Base-by-base conservation (phyloP, 495 filamentous ascomycete species). In the Pyrenula aspistea region DNA sequence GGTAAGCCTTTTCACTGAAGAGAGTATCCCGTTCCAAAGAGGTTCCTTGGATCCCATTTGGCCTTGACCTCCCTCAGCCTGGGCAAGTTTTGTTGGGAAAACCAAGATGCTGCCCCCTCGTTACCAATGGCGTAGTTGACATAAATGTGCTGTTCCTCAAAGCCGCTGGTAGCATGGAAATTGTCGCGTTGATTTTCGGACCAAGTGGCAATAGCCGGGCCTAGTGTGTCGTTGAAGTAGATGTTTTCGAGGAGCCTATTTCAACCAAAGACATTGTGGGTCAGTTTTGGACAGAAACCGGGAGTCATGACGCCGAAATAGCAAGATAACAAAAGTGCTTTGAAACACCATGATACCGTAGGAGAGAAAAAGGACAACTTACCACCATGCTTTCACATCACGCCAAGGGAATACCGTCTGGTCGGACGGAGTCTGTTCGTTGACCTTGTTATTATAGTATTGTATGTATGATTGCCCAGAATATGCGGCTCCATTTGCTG, bases 121-220 rank as follows among this genome's bases (percentile, higher is more conserved):
- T 76, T 68, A n/a, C 73, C 70, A 48, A 62, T 59, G 15, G 64
- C 66, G 55, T 72, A 76, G 48, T 65, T 71, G 31, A 73, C 60
- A 52, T 71, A 73, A 10, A 61, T n/a, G n/a, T n/a, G n/a, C n/a
- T n/a, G n/a, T n/a, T n/a, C n/a, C n/a, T 48, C 42, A 19, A 11
- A 48, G 42, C 42, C 42, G 19, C 42, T 48, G 11, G 42, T 48
- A 11, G 42, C 19, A 11, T 48, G 42, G 42, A 48, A 48, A 11
- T 48, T 48, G 42, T 48, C 19, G 42, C 42, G 42, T 19, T 11
- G 19, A 11, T 11, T 11, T 11, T 11, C 42, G 11, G 49, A 56
- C 11, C 23, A 56, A 23, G 23, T 21, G 23, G 20, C 20, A 31
- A 54, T 24, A 23, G 48, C 51, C 23, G 10, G 22, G 23, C 55